Conservation (phyloP, 2,329 filamentous ascomycete genomes). For the Pleurostoma richardsiae region DNA sequence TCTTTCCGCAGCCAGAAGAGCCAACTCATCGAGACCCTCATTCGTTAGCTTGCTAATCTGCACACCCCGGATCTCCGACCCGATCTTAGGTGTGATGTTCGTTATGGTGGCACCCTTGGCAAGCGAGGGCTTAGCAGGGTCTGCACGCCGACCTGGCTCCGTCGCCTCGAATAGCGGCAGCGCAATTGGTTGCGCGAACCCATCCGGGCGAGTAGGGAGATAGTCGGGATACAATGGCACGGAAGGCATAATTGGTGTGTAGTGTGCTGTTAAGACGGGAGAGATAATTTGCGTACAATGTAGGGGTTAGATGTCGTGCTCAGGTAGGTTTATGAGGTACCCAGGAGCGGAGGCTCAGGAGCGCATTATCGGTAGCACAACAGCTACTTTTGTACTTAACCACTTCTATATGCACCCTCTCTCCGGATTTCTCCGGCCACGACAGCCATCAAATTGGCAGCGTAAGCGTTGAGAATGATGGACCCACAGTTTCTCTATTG, state of each 20-base stretch:
- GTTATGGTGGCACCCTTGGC: constrained; percentile 10
- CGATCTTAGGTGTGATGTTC: constrained; percentile 22
- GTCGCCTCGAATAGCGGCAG: constrained; percentile 20
- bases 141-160: constrained; percentile 23
- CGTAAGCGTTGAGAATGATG: too few species aligned
- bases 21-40: constrained; percentile 21
- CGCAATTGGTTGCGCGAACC: constrained; percentile 15
- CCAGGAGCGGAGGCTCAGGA: too few species aligned
- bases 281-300: too few species aligned
- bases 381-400: too few species aligned
- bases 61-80: constrained; percentile 19
- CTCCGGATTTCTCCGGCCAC: too few species aligned
- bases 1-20: constrained; percentile 21
- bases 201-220: constrained; percentile 24
- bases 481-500: too few species aligned
- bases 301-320: too few species aligned
- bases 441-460: too few species aligned
- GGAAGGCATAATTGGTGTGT: constrained; percentile 12
- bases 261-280: too few species aligned
- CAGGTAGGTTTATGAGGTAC: too few species aligned
- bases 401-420: too few species aligned
- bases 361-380: too few species aligned
- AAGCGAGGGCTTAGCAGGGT: constrained; percentile 16
- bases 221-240: constrained; percentile 24
- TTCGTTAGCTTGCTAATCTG: constrained; percentile 18